Evolutionary conservation across 164 flowering plant species (phyloP), one percentile per base, ranked within the genome.

Genomic region (Umbilicus rupestris): DNA sequence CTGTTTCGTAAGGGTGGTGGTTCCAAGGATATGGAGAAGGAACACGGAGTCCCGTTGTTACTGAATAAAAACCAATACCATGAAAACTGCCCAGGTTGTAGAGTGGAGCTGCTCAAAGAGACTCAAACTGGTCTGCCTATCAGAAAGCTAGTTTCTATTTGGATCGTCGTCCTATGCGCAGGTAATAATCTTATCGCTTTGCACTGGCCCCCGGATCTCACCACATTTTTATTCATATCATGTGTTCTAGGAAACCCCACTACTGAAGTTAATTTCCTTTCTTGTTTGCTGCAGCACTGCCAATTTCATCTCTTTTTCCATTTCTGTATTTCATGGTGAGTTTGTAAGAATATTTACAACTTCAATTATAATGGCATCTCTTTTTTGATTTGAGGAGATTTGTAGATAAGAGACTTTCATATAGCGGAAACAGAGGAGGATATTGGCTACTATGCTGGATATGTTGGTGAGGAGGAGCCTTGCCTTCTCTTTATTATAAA

Each of bases 321-420:
- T 76, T 67, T 69, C 72, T 76, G 2, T 76, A 76, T 71, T 76
- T 76, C 71, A 76, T 76, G 79, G 76, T 76, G 30, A 71, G 78
- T 66, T 22, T 64, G 28, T 52, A 12, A 11, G 7, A 42, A 4
- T 41, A n/a, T 12, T 31, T 11, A n/a, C 35, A n/a, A 28, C 15
- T 24, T 47, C 7, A 26, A 24, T 20, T 12, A 50, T 50, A 50
- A 7, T 50, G 26, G 42, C 14, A 42, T 6, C 37, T n/a, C n/a
- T n/a, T n/a, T n/a, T n/a, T n/a, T n/a, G n/a, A n/a, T n/a, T n/a
- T n/a, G n/a, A n/a, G n/a, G n/a, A n/a, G n/a, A n/a, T n/a, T n/a
- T n/a, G n/a, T n/a, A 76, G 76, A 68, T 76, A 30, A 73, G 68
- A 28, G 79, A 77, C 62, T 77, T 77, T 66, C 64, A 74, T 60